Base-by-base conservation (phyloP, 306 rosid genomes). In the Ziziphus jujuba region DNA sequence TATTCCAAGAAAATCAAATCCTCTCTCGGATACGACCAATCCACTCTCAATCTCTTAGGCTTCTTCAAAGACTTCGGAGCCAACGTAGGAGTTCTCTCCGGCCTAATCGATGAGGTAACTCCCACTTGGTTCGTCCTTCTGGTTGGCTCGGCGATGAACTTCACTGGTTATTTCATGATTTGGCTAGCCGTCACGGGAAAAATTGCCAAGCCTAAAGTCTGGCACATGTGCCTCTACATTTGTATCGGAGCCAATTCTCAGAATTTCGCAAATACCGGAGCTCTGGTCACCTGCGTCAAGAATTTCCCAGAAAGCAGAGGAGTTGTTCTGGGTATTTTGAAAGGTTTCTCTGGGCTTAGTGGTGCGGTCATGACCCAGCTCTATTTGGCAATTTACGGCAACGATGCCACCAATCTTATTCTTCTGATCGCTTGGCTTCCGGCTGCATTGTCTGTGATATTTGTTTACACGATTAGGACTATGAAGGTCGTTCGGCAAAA, bases 291-390 rank as follows among this genome's bases (percentile, higher is more conserved):
- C 0, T 79, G 81, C 21, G 80, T 83, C 66, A 81, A 79, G 68
- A 86, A 76, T 49, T 79, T 83, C 77, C 89, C 89, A 0, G 88
- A 81, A 43, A 76, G 84, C 67, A 59, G 91, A 3, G 91, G 88
- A 4, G 74, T 72, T 3, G 61, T 80, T 73, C 11, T 86, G 34
- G 91, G 91, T 4, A 64, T 86, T 48, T 71, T 83, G 55, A 83
- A 83, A 67, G 86, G 88, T 22, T 83, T 77, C 25, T 62, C 73
- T 33, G 91, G 91, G 20, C 82, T 83, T 4, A 76, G 88, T 28
- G 91, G 88, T 19, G 91, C 88, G 2, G 52, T 86, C 40, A 23
- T 86, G 52, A 80, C 84, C 0, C 83, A 83, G 23, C 11, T 86
- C 60, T 83, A 83, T 52, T 56, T 52, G 2, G 87, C 91, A 19